Conservation (phyloP, 495 filamentous ascomycete genomes). For the Immersiella caudata region DNA sequence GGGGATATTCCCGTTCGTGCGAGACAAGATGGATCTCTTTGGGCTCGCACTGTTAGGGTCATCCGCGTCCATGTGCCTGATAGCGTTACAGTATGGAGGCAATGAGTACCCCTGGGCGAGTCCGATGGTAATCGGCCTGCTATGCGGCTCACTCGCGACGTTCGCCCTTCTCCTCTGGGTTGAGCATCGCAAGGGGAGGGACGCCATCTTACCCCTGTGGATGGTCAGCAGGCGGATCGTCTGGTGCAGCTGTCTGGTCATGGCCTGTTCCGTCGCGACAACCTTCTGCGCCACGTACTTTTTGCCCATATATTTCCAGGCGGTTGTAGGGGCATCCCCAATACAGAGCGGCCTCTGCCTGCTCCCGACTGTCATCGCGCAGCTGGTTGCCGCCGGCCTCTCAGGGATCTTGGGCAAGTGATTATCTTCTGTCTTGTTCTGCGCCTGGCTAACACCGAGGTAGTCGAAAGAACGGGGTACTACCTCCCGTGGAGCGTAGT, state of each 20-base stretch:
- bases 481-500: constrained; percentile 53
- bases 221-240: constrained; percentile 32
- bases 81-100: constrained; percentile 60
- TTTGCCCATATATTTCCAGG: constrained; percentile 70
- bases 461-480: constrained; percentile 47
- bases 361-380: constrained; percentile 55
- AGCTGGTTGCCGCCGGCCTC: constrained; percentile 46
- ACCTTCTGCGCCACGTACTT: constrained; percentile 38
- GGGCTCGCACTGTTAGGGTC: constrained; percentile 55
- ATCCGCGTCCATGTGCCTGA: constrained; percentile 49
- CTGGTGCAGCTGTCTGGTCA: constrained; percentile 35
- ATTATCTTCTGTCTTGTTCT: constrained; percentile 26
- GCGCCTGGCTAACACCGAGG: background rate
- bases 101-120: constrained; percentile 52
- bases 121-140: constrained; percentile 41
- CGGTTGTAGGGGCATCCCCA: constrained; percentile 51
- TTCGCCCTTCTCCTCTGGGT: constrained; percentile 49
- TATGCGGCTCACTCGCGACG: constrained; percentile 50
- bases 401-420: constrained; percentile 53
- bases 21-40: constrained; percentile 50
- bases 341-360: constrained; percentile 54
- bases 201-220: constrained; percentile 45
- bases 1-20: constrained; percentile 22
- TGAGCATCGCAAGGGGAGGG: constrained; percentile 52
- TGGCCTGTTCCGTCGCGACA: constrained; percentile 21